These are phyloP conservation scores for Spathaspora arborariae DNA, from an alignment of 805 yeast genomes.

Conservation along the genomic window DNA sequence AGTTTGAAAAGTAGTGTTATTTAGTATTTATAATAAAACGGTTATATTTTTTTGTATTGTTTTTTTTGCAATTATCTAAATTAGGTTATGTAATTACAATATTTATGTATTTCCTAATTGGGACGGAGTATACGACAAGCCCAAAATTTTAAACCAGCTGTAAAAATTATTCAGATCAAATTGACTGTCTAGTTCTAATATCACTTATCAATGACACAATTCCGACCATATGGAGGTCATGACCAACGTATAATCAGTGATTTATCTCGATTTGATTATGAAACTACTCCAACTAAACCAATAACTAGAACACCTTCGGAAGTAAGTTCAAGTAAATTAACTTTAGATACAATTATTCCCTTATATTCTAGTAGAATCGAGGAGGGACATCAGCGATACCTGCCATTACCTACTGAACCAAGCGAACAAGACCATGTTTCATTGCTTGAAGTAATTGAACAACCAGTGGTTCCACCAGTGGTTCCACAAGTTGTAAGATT, in stretches of 20 bases:
- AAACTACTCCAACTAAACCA: constrained; percentile 7
- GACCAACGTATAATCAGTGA: constrained; percentile 28
- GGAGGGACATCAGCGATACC: background rate
- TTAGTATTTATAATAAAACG: background rate
- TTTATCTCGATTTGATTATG: constrained; percentile 29
- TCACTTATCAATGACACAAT: constrained; percentile 1
- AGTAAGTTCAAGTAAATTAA: constrained; percentile 6
- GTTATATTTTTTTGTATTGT: background rate
- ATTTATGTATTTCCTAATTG: background rate
- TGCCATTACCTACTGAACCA: background rate
- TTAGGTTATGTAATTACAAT: background rate
- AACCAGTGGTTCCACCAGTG: background rate
- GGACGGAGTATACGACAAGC: background rate
- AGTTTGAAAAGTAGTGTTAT: constrained; percentile 9
- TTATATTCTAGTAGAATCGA: constrained; percentile 7
- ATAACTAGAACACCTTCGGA: constrained; percentile 22
- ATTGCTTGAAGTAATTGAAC: background rate
- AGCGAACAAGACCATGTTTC: background rate
- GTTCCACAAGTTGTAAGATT: background rate
- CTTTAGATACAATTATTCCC: constrained; percentile 13
- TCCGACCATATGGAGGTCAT: constrained; percentile 17
- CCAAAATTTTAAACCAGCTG: background rate
- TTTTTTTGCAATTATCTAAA: background rate
- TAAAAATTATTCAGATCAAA: too few species aligned
- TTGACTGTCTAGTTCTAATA: background rate